A percentile compares a stretch with the other conserved stretches of the same genome.
These are phyloP conservation scores for Ascochyta lentis DNA, from an alignment of 2,329 filamentous ascomycete genomes.

Conservation along the genomic window DNA sequence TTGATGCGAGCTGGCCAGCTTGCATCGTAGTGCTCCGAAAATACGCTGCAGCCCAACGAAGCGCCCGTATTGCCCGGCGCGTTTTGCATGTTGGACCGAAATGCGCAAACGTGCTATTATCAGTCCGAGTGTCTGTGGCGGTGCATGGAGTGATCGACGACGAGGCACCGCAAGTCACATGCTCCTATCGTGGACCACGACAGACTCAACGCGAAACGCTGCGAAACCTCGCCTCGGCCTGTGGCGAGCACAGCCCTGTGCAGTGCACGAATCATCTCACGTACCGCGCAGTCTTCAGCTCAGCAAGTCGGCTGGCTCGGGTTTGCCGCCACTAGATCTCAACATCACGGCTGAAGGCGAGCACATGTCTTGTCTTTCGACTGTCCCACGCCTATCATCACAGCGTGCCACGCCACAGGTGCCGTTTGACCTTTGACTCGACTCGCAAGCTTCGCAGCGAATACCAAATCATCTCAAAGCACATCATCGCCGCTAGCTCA, in stretches of 20 bases:
- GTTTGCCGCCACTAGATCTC: not conserved
- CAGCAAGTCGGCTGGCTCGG: constrained; percentile 10
- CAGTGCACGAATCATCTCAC: constrained; percentile 23
- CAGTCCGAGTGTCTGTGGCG: constrained; percentile 34
- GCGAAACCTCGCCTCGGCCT: constrained; percentile 19
- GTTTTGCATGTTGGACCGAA: constrained; percentile 10
- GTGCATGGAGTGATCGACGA: constrained; percentile 32
- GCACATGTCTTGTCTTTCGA: not conserved
- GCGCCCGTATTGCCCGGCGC: constrained; percentile 18
- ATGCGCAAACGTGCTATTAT: constrained; percentile 19
- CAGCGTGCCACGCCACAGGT: not conserved
- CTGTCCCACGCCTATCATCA: not conserved
- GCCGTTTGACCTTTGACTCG: not conserved
- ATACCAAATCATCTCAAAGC: not conserved
- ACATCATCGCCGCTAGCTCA: not conserved
- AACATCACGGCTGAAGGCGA: constrained; percentile 1
- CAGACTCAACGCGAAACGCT: constrained; percentile 5
- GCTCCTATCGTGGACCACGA: constrained; percentile 25
- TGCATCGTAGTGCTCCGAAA: constrained; percentile 42
- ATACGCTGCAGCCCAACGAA: constrained; percentile 36
- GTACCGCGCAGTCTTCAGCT: constrained; percentile 17
- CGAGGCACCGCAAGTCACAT: constrained; percentile 32
- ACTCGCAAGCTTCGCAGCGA: not conserved
- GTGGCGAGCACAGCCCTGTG: constrained; percentile 35
- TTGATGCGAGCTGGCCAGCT: constrained; percentile 39